Conservation (phyloP, 2,329 filamentous ascomycete genomes). For the Rosellinia necatrix region DNA sequence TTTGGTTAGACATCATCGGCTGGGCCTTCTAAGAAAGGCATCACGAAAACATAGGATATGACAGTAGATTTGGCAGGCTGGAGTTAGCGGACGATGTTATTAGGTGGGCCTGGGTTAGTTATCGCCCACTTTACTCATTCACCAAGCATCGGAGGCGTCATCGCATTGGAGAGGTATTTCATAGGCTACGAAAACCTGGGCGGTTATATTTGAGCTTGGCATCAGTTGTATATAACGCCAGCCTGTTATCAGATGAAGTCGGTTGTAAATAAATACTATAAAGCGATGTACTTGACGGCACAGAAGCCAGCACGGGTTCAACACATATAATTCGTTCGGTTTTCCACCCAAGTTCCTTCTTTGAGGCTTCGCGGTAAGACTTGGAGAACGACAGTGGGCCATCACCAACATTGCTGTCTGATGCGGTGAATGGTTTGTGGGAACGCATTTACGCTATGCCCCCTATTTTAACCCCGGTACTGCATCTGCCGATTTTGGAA, state of each 20-base stretch:
- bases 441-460: not conserved
- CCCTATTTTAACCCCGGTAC: not conserved
- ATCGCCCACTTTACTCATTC: slow-evolving; percentile 2
- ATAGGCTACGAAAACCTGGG: slow-evolving; percentile 6
- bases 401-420: not conserved
- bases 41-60: slow-evolving; percentile 5
- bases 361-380: not conserved
- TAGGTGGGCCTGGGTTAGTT: slow-evolving; percentile 1
- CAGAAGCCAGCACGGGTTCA: not conserved
- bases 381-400: too few species aligned
- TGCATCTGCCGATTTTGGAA: not conserved
- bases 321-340: not conserved
- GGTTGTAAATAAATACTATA: not conserved
- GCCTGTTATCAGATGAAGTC: slow-evolving; percentile 2
- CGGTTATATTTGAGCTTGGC: not conserved
- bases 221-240: slow-evolving; percentile 7
- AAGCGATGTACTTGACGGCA: not conserved
- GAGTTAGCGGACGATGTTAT: slow-evolving; percentile 14
- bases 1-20: slow-evolving; percentile 6
- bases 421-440: not conserved
- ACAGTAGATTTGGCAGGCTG: slow-evolving; percentile 19
- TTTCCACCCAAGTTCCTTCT: not conserved
- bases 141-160: slow-evolving; percentile 3
- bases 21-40: not conserved
- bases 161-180: slow-evolving; percentile 8